Percentiles rank a stretch among this genome's conserved stretches.
phyloP scores from a whole-genome alignment of 2,329 filamentous ascomycete genomes.

The Phialemoniopsis sp. region DNA sequence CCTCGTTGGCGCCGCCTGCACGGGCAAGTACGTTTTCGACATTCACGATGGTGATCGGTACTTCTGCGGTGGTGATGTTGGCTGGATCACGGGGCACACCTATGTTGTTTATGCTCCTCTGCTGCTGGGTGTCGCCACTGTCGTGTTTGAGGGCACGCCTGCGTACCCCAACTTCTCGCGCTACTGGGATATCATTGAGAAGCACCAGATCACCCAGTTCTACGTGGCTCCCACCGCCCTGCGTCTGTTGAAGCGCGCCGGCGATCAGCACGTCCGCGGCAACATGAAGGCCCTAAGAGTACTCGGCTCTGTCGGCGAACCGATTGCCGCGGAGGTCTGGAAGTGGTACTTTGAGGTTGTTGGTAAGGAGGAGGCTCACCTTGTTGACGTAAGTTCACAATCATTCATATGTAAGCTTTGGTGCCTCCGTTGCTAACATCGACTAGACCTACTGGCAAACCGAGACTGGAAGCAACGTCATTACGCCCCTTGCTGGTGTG shows the following conservation, averaged over 20 bases:
- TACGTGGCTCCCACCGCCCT: conserved; percentile 96
- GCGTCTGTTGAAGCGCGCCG: conserved; percentile 89
- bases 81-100: conserved; percentile 98
- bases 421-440: not conserved
- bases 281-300: conserved; percentile 87
- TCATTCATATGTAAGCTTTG: conserved; percentile 7
- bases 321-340: conserved; percentile 97
- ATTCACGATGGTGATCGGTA: conserved; percentile 91
- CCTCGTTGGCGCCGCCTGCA: conserved; percentile 86
- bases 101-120: conserved; percentile 97
- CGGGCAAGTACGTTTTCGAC: conserved; percentile 98
- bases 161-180: conserved; percentile 97
- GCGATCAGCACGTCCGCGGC: conserved; percentile 85
- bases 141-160: conserved; percentile 96
- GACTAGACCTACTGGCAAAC: conserved; percentile 98
- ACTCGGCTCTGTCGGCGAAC: conserved; percentile 92
- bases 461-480: conserved; percentile 95
- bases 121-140: conserved; percentile 85
- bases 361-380: conserved; percentile 86
- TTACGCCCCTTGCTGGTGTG: conserved; percentile 86
- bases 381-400: conserved; percentile 75
- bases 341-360: conserved; percentile 99
- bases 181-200: conserved; percentile 98
- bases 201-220: conserved; percentile 94
- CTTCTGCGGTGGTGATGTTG: conserved; percentile 97